These are phyloP conservation scores for Penicillium rolfsii DNA, from an alignment of 2,329 filamentous ascomycete species.

Conservation along the genomic window DNA sequence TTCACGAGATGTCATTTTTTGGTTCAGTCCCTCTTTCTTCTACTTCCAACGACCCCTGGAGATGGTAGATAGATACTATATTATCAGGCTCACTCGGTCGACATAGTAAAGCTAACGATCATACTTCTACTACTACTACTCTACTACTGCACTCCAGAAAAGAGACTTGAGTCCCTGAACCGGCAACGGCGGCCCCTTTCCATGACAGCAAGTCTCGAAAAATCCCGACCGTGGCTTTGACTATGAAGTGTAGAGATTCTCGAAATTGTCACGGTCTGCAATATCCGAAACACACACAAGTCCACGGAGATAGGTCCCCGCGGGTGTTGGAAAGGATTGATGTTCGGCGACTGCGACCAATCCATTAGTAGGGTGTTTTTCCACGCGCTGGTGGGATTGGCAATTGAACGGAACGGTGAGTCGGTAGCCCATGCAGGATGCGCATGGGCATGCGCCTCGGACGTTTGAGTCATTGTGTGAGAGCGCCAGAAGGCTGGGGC, in stretches of 20 bases:
- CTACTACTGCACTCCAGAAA: neutral
- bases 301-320: neutral
- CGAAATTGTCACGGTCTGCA: neutral
- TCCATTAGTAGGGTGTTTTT: neutral
- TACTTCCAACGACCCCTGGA: too few species aligned
- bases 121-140: neutral
- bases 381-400: neutral
- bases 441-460: conserved; percentile 3
- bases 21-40: too few species aligned
- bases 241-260: neutral
- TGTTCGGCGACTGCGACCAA: neutral
- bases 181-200: neutral
- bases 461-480: neutral
- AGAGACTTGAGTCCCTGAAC: neutral
- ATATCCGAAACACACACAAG: neutral
- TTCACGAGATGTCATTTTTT: too few species aligned
- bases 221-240: neutral
- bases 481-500: neutral
- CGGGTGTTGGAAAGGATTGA: neutral
- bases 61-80: too few species aligned
- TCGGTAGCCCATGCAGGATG: conserved; percentile 1
- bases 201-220: neutral
- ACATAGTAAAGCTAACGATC: too few species aligned
- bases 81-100: too few species aligned
- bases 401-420: neutral